These are phyloP conservation scores for Xylaria arbuscula DNA, from an alignment of 2,329 filamentous ascomycete genomes.

Conservation along the genomic window DNA sequence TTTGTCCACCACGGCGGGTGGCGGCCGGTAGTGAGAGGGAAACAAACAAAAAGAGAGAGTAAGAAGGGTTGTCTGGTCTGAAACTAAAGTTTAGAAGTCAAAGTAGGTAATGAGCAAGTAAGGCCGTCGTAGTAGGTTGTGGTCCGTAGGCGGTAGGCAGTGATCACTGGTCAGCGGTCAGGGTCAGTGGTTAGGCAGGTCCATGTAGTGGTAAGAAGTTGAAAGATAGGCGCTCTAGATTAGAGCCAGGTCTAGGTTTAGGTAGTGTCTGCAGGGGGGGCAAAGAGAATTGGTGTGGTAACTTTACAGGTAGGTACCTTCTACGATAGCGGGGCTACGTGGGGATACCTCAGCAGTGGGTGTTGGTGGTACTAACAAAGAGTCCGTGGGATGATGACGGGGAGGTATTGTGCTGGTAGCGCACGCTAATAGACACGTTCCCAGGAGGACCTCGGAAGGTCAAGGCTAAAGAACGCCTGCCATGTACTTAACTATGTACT, in stretches of 20 bases:
- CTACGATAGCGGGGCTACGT: neutral
- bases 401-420: neutral
- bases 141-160: neutral
- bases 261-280: neutral
- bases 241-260: neutral
- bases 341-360: neutral
- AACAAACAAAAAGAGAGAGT: constrained; percentile 11
- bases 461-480: too few relatives aligned
- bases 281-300: neutral
- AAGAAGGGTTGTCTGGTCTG: constrained; percentile 1
- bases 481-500: too few relatives aligned
- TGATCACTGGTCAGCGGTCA: neutral
- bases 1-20: constrained; percentile 30
- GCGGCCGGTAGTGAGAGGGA: constrained; percentile 23
- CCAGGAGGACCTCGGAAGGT: neutral
- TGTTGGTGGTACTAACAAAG: neutral
- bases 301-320: neutral
- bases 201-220: constrained; percentile 8
- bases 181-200: neutral
- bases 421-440: neutral
- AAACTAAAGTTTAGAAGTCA: constrained; percentile 14
- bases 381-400: neutral
- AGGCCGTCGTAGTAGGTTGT: constrained; percentile 12
- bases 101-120: constrained; percentile 24
- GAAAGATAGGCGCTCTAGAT: constrained; percentile 10